Conservation (phyloP, 768 basidiomycete genomes). For the Albatrellus ellisii region DNA sequence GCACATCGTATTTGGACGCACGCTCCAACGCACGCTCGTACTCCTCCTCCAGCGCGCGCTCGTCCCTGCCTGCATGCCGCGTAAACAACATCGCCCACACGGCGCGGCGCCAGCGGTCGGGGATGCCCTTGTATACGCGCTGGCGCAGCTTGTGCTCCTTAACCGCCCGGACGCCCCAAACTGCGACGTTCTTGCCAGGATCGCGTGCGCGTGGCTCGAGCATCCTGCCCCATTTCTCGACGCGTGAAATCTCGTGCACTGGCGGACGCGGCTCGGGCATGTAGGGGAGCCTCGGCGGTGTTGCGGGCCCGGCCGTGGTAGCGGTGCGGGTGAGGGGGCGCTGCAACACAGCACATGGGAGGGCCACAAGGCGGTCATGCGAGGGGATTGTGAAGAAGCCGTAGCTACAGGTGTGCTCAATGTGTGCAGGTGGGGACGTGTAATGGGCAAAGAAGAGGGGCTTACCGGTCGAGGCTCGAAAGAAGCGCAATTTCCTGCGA, state of each 20-base stretch:
- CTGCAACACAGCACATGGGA: conserved; percentile 47
- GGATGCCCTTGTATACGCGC: conserved; percentile 89
- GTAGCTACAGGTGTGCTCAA: conserved; percentile 40
- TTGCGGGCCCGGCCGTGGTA: conserved; percentile 28
- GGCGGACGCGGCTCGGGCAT: conserved; percentile 30
- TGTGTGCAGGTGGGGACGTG: background rate
- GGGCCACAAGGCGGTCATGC: conserved; percentile 71
- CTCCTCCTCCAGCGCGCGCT: conserved; percentile 31
- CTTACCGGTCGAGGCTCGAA: conserved; percentile 78
- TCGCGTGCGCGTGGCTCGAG: conserved; percentile 55
- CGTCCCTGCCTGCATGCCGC: conserved; percentile 29
- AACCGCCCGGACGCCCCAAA: conserved; percentile 53
- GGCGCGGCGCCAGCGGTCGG: conserved; percentile 89
- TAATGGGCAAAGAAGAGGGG: conserved; percentile 1
- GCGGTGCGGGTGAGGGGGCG: conserved; percentile 41
- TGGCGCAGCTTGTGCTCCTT: conserved; percentile 60
- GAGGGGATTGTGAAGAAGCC: conserved; percentile 78
- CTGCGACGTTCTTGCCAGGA: conserved; percentile 59
- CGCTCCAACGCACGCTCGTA: conserved; percentile 59
- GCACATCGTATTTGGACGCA: conserved; percentile 84
- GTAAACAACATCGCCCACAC: conserved; percentile 82
- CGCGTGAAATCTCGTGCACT: conserved; percentile 58
- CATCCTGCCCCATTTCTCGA: conserved; percentile 93
- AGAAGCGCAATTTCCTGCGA: conserved; percentile 65
- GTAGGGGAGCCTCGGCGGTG: conserved; percentile 31